These are phyloP conservation scores for Lactarius quietus DNA, from an alignment of 768 basidiomycete genomes.

Conservation along the genomic window DNA sequence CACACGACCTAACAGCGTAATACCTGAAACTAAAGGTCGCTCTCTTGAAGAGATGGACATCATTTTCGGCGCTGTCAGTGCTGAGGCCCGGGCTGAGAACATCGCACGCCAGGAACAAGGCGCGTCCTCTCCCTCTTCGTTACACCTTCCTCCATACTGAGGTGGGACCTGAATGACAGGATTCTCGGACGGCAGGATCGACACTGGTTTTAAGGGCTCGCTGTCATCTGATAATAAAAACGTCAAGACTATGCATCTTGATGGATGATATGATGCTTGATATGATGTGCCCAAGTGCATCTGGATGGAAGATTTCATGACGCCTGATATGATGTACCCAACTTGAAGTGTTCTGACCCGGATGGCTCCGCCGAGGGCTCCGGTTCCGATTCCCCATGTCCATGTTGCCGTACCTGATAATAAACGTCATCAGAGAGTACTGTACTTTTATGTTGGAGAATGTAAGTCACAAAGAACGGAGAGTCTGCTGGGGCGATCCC, in stretches of 20 bases:
- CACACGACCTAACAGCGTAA: slow-evolving; percentile 29
- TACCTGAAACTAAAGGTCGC: slow-evolving; percentile 43
- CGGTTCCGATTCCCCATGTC: not conserved
- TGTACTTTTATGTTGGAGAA: too few relatives aligned
- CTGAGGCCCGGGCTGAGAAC: slow-evolving; percentile 50
- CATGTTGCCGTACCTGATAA: not conserved
- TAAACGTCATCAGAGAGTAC: not conserved
- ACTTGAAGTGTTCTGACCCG: not conserved
- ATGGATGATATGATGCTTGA: too few relatives aligned
- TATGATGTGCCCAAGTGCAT: not conserved
- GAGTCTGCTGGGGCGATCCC: not conserved
- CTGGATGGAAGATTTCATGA: too few relatives aligned
- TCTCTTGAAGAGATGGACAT: slow-evolving; percentile 53
- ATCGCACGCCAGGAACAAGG: slow-evolving; percentile 47
- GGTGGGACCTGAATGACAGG: not conserved
- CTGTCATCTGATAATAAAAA: not conserved
- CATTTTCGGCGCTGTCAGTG: slow-evolving; percentile 54
- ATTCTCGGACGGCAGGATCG: not conserved
- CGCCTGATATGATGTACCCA: too few relatives aligned
- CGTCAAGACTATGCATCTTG: not conserved
- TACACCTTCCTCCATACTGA: not conserved
- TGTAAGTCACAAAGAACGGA: not conserved
- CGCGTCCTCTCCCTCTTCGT: slow-evolving; percentile 7
- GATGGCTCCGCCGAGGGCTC: not conserved
- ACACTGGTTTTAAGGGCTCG: not conserved